These are phyloP conservation scores for Malbranchea zuffiana DNA, from an alignment of 2,329 filamentous ascomycete species.

Conservation along the genomic window DNA sequence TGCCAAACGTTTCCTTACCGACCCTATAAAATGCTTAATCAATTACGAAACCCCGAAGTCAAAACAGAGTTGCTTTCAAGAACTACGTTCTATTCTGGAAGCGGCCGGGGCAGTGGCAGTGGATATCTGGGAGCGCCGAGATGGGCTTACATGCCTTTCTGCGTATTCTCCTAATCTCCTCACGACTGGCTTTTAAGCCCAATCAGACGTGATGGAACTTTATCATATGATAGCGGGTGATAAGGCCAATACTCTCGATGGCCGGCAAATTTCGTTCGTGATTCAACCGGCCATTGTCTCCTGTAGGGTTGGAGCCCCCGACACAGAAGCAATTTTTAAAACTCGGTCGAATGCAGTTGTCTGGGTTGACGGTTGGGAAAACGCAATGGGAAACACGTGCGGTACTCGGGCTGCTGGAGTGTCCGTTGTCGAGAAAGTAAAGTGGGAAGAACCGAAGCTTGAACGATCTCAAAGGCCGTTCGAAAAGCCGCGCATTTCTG, in stretches of 20 bases:
- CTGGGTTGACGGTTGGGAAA: no score
- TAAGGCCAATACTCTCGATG: constrained; percentile 1
- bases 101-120: background rate
- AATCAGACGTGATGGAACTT: constrained; percentile 4
- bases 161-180: background rate
- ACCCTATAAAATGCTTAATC: background rate
- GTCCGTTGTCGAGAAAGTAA: background rate
- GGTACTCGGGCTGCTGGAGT: background rate
- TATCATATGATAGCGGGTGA: constrained; percentile 2
- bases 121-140: background rate
- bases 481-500: no score
- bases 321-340: no score
- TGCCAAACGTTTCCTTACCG: background rate
- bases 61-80: background rate
- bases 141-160: constrained; percentile 1
- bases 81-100: background rate
- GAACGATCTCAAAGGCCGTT: no score
- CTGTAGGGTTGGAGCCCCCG: no score
- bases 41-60: background rate
- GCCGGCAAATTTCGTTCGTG: constrained; percentile 7
- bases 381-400: constrained; percentile 1
- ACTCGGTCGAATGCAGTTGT: no score
- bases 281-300: constrained; percentile 11
- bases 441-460: no score
- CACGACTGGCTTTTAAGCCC: constrained; percentile 3